Conservation (phyloP, 2,329 filamentous ascomycete species). For the Colletotrichum melonis region DNA sequence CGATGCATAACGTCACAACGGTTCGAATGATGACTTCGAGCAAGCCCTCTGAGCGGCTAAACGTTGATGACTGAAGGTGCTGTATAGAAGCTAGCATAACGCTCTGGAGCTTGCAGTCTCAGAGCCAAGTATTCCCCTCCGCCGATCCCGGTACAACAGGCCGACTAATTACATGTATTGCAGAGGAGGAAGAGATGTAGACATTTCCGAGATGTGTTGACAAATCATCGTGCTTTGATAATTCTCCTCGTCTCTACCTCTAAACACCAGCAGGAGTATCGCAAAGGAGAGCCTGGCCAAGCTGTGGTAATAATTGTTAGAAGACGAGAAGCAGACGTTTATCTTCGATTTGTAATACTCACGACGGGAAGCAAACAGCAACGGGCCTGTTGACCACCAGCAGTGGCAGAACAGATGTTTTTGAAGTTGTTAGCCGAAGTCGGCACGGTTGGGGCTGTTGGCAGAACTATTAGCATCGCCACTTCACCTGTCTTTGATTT, state of each 20-base stretch:
- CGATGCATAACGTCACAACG: no score
- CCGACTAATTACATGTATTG: not conserved
- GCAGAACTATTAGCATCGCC: not conserved
- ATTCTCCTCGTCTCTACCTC: not conserved
- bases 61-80: not conserved
- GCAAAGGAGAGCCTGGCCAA: not conserved
- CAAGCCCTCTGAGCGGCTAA: not conserved
- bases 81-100: not conserved
- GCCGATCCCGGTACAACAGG: not conserved
- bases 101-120: not conserved
- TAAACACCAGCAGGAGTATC: not conserved
- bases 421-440: conserved; percentile 53
- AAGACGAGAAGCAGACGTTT: not conserved
- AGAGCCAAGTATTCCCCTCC: not conserved
- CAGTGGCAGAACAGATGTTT: conserved; percentile 47
- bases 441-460: conserved; percentile 47
- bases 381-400: conserved; percentile 61
- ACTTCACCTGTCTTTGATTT: no score
- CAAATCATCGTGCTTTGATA: not conserved
- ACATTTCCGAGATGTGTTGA: not conserved
- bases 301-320: not conserved
- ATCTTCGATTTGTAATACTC: not conserved
- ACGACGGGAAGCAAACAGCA: conserved; percentile 67
- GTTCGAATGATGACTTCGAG: no score
- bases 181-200: not conserved